phyloP scores from a whole-genome alignment of 2,329 filamentous ascomycete species.

The Neocucurbitaria cava region DNA sequence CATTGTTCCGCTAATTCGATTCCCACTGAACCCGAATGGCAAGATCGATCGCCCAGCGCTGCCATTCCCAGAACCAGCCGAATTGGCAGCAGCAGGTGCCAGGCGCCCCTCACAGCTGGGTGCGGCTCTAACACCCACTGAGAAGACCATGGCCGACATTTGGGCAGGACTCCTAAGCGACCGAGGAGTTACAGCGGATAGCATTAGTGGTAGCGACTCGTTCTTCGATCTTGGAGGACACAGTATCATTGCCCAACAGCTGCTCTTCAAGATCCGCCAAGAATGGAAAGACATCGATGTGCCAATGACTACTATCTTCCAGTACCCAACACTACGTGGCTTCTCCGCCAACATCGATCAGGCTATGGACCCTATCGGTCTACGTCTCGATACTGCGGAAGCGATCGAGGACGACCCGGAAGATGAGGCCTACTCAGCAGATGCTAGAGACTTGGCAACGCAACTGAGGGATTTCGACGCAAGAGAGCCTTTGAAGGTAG shows the following conservation, averaged over 20 bases:
- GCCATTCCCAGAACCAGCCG: conserved; percentile 79
- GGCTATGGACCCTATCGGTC: conserved; percentile 57
- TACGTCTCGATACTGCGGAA: conserved; percentile 50
- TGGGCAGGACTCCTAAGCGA: conserved; percentile 74
- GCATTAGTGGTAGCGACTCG: conserved; percentile 66
- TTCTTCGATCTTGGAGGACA: conserved; percentile 87
- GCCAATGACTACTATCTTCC: conserved; percentile 74
- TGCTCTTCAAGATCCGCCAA: conserved; percentile 74
- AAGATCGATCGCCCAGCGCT: conserved; percentile 82
- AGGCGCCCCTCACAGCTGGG: conserved; percentile 54
- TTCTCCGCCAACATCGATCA: conserved; percentile 62
- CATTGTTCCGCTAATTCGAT: conserved; percentile 73
- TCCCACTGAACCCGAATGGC: conserved; percentile 70
- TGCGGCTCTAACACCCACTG: conserved; percentile 62
- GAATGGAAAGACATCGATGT: conserved; percentile 70
- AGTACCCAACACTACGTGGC: conserved; percentile 66
- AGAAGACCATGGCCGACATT: conserved; percentile 71
- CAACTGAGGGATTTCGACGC: conserved; percentile 53
- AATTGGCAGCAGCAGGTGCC: conserved; percentile 65
- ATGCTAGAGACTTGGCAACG: conserved; percentile 59
- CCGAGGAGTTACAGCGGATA: conserved; percentile 69
- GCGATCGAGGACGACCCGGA: conserved; percentile 55
- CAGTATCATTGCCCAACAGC: conserved; percentile 79
- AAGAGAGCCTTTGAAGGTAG: conserved; percentile 49
- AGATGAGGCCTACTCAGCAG: conserved; percentile 61